phyloP scores from a whole-genome alignment of 2,329 filamentous ascomycete genomes.

The Phaeosphaeria sp. region DNA sequence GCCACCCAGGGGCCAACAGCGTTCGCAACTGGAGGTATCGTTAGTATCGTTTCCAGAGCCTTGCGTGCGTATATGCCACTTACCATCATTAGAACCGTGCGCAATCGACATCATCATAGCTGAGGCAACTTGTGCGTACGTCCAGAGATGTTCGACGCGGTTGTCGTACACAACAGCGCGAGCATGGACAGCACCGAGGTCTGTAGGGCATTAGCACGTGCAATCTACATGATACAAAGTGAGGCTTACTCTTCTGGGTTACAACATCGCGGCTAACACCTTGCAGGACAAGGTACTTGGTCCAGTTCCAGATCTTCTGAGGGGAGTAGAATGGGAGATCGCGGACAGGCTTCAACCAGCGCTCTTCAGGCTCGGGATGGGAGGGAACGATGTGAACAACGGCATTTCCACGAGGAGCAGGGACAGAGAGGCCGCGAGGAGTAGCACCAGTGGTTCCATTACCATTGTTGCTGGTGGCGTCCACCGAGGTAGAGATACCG shows the following conservation, averaged over 20 bases:
- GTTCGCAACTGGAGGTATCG: conserved; percentile 20
- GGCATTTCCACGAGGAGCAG: not conserved
- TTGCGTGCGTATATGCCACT: no score
- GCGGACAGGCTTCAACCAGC: conserved; percentile 37
- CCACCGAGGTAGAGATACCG: conserved; percentile 3
- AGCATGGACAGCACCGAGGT: conserved; percentile 43
- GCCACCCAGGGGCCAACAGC: conserved; percentile 35
- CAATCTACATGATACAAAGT: not conserved
- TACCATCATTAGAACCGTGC: conserved; percentile 72
- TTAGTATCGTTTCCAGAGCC: no score
- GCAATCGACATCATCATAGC: conserved; percentile 48
- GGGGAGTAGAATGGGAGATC: conserved; percentile 29
- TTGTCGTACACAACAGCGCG: conserved; percentile 40
- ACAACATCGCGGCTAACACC: conserved; percentile 49
- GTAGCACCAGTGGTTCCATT: not conserved
- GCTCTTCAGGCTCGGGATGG: conserved; percentile 24
- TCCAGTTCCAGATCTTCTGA: conserved; percentile 39
- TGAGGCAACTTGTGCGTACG: conserved; percentile 59
- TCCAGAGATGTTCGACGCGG: conserved; percentile 35
- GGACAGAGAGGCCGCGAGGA: conserved; percentile 4
- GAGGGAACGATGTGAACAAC: conserved; percentile 1
- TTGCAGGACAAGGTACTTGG: conserved; percentile 51
- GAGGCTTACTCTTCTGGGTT: conserved; percentile 39
- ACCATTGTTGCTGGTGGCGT: not conserved
- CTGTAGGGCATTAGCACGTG: not conserved